phyloP scores from a whole-genome alignment of 495 filamentous ascomycete genomes.

The Penicillium malachiteum region DNA sequence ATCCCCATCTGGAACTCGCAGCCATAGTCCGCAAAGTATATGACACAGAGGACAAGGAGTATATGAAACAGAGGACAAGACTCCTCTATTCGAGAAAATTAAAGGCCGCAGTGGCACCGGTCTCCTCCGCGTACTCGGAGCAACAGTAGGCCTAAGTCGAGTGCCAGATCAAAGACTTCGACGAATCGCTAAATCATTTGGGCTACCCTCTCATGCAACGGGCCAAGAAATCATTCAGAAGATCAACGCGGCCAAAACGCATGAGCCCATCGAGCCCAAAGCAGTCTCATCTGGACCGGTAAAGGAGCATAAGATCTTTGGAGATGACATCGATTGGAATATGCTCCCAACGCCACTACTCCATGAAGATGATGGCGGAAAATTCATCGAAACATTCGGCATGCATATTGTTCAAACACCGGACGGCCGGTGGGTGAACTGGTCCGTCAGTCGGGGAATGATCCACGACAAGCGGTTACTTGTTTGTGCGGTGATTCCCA shows the following conservation, averaged over 20 bases:
- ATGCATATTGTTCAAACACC: constrained; percentile 39
- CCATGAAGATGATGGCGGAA: constrained; percentile 37
- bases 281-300: constrained; percentile 27
- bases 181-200: constrained; percentile 33
- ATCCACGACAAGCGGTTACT: constrained; percentile 31
- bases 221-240: constrained; percentile 30
- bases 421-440: constrained; percentile 37
- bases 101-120: constrained; percentile 28
- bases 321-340: constrained; percentile 35
- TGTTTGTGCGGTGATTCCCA: constrained; percentile 27
- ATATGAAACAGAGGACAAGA: constrained; percentile 37
- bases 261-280: constrained; percentile 23
- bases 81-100: constrained; percentile 40
- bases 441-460: constrained; percentile 43
- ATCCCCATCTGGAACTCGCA: constrained; percentile 34
- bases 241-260: constrained; percentile 22
- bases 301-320: constrained; percentile 31
- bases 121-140: constrained; percentile 40
- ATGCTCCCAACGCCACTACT: constrained; percentile 33
- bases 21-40: constrained; percentile 38
- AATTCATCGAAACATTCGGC: constrained; percentile 40
- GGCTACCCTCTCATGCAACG: constrained; percentile 25
- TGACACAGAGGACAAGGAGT: constrained; percentile 36
- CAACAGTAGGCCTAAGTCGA: constrained; percentile 29
- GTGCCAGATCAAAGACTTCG: constrained; percentile 18